These are phyloP conservation scores for Saksenaea oblongispora DNA, from an alignment of 371 early-diverging fungal genomes.

Conservation along the genomic window DNA sequence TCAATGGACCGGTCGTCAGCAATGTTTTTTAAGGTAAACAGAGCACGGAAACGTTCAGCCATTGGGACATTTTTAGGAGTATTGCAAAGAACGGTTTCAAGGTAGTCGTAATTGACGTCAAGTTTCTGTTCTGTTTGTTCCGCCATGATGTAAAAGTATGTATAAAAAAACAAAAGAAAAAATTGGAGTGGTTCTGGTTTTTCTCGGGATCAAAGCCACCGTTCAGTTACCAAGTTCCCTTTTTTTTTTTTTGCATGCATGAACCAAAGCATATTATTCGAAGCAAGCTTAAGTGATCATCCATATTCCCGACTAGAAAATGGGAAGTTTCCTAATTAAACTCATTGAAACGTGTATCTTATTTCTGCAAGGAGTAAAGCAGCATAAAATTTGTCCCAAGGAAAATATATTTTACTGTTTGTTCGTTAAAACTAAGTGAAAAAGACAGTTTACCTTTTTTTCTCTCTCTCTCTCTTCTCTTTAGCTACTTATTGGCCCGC, in stretches of 20 bases:
- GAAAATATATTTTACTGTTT: not conserved
- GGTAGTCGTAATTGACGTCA: conserved; percentile 39
- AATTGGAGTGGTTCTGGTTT: not conserved
- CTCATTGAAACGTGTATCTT: not conserved
- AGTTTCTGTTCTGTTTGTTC: conserved; percentile 7
- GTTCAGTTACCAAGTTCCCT: not conserved
- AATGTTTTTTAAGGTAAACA: conserved; percentile 94
- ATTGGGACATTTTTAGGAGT: conserved; percentile 63
- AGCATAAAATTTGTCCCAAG: not conserved
- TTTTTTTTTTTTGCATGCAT: not conserved
- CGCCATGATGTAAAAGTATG: not conserved
- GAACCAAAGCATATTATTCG: too few relatives aligned
- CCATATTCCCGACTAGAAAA: not conserved
- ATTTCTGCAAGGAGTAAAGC: not conserved
- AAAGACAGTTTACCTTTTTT: conserved; percentile 2
- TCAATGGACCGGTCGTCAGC: conserved; percentile 77
- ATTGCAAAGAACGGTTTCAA: conserved; percentile 64
- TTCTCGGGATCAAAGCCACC: not conserved
- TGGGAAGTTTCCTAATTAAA: not conserved
- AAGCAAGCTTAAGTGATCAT: not conserved
- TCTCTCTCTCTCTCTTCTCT: conserved; percentile 5
- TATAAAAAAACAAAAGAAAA: not conserved
- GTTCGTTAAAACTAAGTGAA: conserved; percentile 1
- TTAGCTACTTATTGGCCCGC: not conserved
- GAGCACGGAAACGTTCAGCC: conserved; percentile 90